Evolutionary conservation across 2,329 filamentous ascomycete species (phyloP).

Genomic region (Rhytidhysteron rufulum): DNA sequence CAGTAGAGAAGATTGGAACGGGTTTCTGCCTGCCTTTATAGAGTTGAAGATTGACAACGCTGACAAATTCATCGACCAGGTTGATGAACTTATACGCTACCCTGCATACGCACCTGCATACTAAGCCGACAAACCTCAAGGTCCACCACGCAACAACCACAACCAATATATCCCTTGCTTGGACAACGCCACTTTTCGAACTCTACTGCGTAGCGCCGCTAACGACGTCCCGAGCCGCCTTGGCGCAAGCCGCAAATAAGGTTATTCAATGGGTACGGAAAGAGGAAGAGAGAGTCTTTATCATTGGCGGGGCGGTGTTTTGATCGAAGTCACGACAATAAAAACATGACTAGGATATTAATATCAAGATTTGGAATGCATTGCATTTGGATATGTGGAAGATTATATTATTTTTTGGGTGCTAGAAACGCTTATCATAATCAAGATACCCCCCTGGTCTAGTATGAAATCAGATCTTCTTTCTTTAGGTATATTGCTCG

Average conservation of each 20-base stretch:
- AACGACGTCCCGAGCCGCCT: conserved; percentile 55
- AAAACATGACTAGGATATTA: too few relatives aligned
- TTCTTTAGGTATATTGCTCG: background rate
- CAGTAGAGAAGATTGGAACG: too few relatives aligned
- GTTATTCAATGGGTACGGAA: conserved; percentile 87
- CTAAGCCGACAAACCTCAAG: conserved; percentile 78
- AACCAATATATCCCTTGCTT: conserved; percentile 71
- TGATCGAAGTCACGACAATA: too few relatives aligned
- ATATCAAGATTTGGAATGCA: too few relatives aligned
- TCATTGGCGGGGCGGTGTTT: conserved; percentile 90
- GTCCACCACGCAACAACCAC: conserved; percentile 79
- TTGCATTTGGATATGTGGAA: too few relatives aligned
- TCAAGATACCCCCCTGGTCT: background rate
- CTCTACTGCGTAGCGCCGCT: conserved; percentile 92
- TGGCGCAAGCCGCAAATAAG: conserved; percentile 83
- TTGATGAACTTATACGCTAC: conserved; percentile 82
- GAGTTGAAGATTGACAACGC: too few relatives aligned
- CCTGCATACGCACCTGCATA: conserved; percentile 80
- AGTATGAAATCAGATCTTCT: background rate
- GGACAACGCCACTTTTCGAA: conserved; percentile 88
- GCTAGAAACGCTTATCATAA: background rate
- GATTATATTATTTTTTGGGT: background rate
- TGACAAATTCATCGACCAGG: too few relatives aligned
- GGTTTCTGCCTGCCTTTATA: too few relatives aligned
- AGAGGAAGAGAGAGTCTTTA: conserved; percentile 92